Evolutionary conservation across 306 rosid genomes (phyloP), one percentile per base, ranked within the genome.

Genomic region (Arachis hypogaea): DNA sequence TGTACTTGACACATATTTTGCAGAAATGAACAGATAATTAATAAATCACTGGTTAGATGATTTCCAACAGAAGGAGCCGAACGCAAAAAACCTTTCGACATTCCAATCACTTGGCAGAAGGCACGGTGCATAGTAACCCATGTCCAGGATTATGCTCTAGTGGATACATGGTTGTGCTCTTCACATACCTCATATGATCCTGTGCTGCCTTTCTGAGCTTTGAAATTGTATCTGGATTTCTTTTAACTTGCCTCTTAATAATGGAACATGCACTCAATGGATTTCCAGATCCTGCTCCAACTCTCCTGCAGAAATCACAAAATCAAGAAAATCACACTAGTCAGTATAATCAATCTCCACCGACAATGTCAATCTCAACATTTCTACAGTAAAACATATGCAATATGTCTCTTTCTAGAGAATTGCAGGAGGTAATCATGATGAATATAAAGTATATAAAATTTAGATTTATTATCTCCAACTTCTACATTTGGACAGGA

Each of bases 91-190:
- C 38, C 63, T 59, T 28, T 22, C 75, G 43, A 38, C 16, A 43
- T 76, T 58, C 83, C 82, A 84, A 70, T 67, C 77, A 44, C 74
- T 64, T 52, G 89, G 90, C 75, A 44, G 78, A 58, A 46, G 91
- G 90, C 71, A 86, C 88, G 49, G 96, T 85, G 89, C 98, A 94
- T 54, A 94, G 90, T 82, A 78, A 72, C 50, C 94, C 93, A 58
- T 85, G 89, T 68, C 87, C 83, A 28, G 76, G 87, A 84, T 78
- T 88, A 76, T 80, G 96, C 85, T 89, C 96, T 81, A 91, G 68
- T 72, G 98, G 98, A 73, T 94, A 94, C 93, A 91, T 78, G 77
- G 92, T 89, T 80, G 92, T 47, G 69, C 90, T 72, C 80, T 88
- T 85, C 71, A 84, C 87, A 79, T 79, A 88, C 78, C 85, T 77